A percentile compares a stretch with the other conserved stretches of the same genome.
phyloP scores from a whole-genome alignment of 176 grass and related monocot genomes.

The Themeda triandra region DNA sequence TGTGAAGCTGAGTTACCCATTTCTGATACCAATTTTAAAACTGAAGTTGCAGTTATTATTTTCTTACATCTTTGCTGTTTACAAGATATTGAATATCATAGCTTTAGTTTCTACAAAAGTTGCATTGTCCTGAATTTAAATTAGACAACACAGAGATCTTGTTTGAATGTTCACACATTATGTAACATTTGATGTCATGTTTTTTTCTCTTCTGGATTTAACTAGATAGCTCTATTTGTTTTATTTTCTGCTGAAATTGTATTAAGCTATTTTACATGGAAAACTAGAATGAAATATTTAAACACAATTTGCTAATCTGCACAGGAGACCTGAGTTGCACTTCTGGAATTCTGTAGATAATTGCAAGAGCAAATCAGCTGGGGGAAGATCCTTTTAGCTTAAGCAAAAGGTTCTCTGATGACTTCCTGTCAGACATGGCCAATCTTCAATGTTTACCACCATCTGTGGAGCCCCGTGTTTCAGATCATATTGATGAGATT shows the following conservation, averaged over 20 bases:
- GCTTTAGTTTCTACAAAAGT: neutral
- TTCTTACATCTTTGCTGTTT: neutral
- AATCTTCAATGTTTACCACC: constrained; percentile 89
- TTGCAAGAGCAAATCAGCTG: constrained; percentile 84
- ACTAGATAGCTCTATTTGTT: neutral
- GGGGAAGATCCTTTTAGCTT: constrained; percentile 85
- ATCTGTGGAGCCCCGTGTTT: constrained; percentile 84
- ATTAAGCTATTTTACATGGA: constrained; percentile 21
- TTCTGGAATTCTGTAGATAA: constrained; percentile 98
- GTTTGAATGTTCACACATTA: neutral
- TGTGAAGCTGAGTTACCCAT: neutral
- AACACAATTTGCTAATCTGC: constrained; percentile 46
- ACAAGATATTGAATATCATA: neutral
- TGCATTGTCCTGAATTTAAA: neutral
- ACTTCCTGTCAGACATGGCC: constrained; percentile 83
- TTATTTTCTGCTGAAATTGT: constrained; percentile 15
- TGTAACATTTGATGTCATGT: neutral
- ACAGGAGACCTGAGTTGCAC: constrained; percentile 80
- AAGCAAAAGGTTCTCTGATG: constrained; percentile 80
- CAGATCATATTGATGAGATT: constrained; percentile 83
- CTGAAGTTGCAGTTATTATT: neutral
- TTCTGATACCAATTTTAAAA: neutral
- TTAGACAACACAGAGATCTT: neutral
- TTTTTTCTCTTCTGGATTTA: neutral
- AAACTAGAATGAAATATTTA: constrained; percentile 38